These are phyloP conservation scores for Apiotrichum domesticum DNA, from an alignment of 1,284 basidiomycete species.

Conservation along the genomic window DNA sequence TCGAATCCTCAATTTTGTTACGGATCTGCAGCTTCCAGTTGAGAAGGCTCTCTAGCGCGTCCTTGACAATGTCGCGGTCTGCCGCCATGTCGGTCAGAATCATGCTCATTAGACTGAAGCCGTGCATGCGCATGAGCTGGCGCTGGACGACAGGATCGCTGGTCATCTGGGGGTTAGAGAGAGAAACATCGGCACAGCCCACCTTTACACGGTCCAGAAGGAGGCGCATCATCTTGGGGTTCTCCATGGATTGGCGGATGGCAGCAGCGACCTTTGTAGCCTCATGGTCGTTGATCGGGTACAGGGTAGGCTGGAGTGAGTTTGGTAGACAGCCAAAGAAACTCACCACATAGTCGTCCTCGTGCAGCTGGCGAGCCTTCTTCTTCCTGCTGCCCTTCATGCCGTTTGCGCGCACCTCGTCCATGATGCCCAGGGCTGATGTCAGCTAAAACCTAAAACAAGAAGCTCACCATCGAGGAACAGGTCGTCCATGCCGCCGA, in stretches of 20 bases:
- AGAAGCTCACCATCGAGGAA: conserved; percentile 74
- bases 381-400: conserved; percentile 86
- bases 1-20: conserved; percentile 90
- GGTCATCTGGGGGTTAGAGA: conserved; percentile 59
- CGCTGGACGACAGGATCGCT: conserved; percentile 72
- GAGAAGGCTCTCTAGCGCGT: conserved; percentile 65
- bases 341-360: conserved; percentile 74
- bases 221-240: conserved; percentile 73
- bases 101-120: conserved; percentile 86
- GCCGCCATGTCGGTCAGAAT: conserved; percentile 67
- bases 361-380: conserved; percentile 86
- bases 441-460: conserved; percentile 1
- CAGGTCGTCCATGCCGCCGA: conserved; percentile 86
- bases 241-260: conserved; percentile 75
- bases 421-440: conserved; percentile 89
- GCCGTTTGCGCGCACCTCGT: conserved; percentile 70
- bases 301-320: conserved; percentile 52
- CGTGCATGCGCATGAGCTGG: conserved; percentile 86
- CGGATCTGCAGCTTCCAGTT: conserved; percentile 77
- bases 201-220: conserved; percentile 82
- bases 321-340: not conserved
- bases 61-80: conserved; percentile 64
- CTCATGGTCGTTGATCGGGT: conserved; percentile 65
- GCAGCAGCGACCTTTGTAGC: conserved; percentile 88
- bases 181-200: conserved; percentile 13